Base-by-base conservation (phyloP, 768 basidiomycete species). In the Leccinum disarticulatum region DNA sequence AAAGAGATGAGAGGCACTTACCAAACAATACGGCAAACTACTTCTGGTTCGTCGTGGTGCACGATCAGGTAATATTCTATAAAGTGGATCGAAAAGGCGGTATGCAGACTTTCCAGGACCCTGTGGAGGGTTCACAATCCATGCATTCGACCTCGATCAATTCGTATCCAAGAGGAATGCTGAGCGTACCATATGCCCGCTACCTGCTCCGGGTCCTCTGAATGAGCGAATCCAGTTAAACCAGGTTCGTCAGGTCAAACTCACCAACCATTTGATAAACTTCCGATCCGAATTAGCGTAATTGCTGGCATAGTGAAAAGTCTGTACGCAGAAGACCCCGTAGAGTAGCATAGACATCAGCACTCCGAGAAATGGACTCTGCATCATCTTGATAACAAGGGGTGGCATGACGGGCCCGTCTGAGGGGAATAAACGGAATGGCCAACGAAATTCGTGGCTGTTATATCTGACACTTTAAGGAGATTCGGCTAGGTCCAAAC, bases 251-350 rank as follows among this genome's bases (percentile, higher is more conserved):
- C 17, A 25, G 11, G 36, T 49, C 19, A 41, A 17, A 66, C 61
- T 57, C 59, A 66, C 65, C 65, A 66, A 22, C 46, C 54, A 60
- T 41, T 60, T 60, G 6, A 66, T 25, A 19, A 19, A 9, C 3
- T 43, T 58, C 15, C 28, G 54, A 38, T 66, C 65, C 5, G 60
- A 52, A 10, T 38, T n/a, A 5, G 35, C 33, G 14, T 63, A 63
- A 10, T 57, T 54, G 3, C 13, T 47, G 25, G 51, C 54, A 36
- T 66, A 66, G 35, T 46, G 52, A 41, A 66, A 66, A 4, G 55
- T 59, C 35, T 66, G 65, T 58, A 64, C 51, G 55, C 65, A 66
- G 33, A 66, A 53, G 14, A 65, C 54, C 6, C 65, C 58, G 7
- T 65, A 65, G 6, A 65, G 53, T 14, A 56, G 9, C 54, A 61